A percentile compares a stretch with the other conserved stretches of the same genome.
phyloP scores from a whole-genome alignment of 2,329 filamentous ascomycete genomes.

The Calonectria fujianensis region DNA sequence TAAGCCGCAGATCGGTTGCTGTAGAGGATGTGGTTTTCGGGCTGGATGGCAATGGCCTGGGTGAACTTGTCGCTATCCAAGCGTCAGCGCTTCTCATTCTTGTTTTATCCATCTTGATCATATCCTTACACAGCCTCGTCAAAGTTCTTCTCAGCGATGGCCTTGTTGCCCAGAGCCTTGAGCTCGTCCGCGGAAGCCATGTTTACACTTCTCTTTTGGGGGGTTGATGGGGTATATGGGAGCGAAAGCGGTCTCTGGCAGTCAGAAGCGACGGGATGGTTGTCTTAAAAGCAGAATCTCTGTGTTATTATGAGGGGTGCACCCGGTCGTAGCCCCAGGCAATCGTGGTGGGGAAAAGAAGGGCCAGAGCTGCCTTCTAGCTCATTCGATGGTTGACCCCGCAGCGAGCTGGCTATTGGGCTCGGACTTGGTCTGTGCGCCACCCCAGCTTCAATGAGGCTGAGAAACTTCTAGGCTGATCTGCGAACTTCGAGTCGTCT shows the following conservation, averaged over 20 bases:
- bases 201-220: conserved; percentile 32
- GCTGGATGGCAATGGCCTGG: conserved; percentile 91
- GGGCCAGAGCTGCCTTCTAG: conserved; percentile 63
- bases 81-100: conserved; percentile 42
- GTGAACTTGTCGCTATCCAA: conserved; percentile 89
- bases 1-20: conserved; percentile 94
- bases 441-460: conserved; percentile 43
- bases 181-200: conserved; percentile 84
- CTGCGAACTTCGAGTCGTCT: conserved; percentile 8
- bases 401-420: conserved; percentile 57
- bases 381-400: conserved; percentile 63
- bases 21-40: conserved; percentile 96
- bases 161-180: conserved; percentile 98
- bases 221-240: conserved; percentile 26
- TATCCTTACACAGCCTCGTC: conserved; percentile 90
- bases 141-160: conserved; percentile 98
- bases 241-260: conserved; percentile 36
- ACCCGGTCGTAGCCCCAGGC: conserved; percentile 47
- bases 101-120: conserved; percentile 9
- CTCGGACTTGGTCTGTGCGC: conserved; percentile 42
- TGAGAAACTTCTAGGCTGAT: conserved; percentile 45
- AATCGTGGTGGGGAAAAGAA: conserved; percentile 58
- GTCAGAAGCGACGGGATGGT: conserved; percentile 26
- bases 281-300: conserved; percentile 42
- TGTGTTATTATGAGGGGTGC: conserved; percentile 48